A percentile compares a stretch with the other conserved stretches of the same genome.
Evolutionary conservation across 441 rosid species (phyloP).

Genomic region (Gossypium gossypioides): DNA sequence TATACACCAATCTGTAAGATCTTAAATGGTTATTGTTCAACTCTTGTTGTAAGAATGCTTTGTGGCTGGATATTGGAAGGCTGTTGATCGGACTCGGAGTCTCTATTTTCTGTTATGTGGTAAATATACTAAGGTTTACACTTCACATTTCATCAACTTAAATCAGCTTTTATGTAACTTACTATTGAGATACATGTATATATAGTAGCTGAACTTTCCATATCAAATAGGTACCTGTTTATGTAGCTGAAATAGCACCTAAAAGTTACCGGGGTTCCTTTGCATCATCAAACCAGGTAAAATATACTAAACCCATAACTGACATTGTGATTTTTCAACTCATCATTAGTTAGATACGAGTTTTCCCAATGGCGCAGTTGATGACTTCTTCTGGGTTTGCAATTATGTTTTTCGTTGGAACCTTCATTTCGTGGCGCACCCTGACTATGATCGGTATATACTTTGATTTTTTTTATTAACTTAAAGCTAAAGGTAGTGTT

Average conservation of each 20-base stretch:
- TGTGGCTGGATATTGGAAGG: slow-evolving; percentile 55
- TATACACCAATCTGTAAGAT: neutral
- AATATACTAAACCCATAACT: neutral
- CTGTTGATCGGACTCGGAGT: slow-evolving; percentile 39
- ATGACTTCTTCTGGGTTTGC: slow-evolving; percentile 38
- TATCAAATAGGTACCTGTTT: slow-evolving; percentile 44
- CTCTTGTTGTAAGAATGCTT: slow-evolving; percentile 23
- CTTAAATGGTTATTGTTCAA: neutral
- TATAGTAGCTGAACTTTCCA: neutral
- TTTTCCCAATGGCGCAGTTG: slow-evolving; percentile 34
- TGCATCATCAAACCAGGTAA: slow-evolving; percentile 44
- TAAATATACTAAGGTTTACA: slow-evolving; percentile 15
- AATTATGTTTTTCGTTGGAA: slow-evolving; percentile 39
- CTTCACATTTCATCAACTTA: neutral
- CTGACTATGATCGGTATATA: slow-evolving; percentile 37
- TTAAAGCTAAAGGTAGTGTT: neutral
- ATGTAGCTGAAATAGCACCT: slow-evolving; percentile 70
- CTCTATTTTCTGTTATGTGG: slow-evolving; percentile 45
- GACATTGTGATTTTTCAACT: neutral
- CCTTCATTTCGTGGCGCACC: slow-evolving; percentile 45
- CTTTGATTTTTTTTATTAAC: neutral
- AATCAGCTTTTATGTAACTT: neutral
- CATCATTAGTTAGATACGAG: neutral
- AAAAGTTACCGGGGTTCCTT: slow-evolving; percentile 54
- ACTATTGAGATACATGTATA: neutral